A percentile compares a stretch with the other conserved stretches of the same genome.
phyloP scores from a whole-genome alignment of 768 basidiomycete species.

The Rhodosporidiobolus sp. region DNA sequence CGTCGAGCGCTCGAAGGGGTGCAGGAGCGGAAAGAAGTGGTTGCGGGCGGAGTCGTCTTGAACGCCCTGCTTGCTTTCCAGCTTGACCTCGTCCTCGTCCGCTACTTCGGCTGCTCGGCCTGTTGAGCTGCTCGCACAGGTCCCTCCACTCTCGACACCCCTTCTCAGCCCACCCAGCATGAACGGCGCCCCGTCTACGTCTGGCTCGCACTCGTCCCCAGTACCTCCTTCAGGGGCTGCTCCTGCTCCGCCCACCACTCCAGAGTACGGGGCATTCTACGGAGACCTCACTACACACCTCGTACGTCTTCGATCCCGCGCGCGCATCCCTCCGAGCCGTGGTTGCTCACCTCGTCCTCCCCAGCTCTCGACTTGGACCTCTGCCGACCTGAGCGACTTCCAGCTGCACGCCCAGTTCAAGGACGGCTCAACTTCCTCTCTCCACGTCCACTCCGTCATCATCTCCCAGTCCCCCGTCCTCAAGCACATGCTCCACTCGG shows the following conservation, averaged over 20 bases:
- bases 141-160: no score
- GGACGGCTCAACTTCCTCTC: not conserved
- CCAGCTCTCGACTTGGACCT: not conserved
- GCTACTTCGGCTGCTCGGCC: no score
- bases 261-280: not conserved
- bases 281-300: slow-evolving; percentile 14
- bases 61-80: no score
- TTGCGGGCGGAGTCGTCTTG: no score
- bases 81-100: no score
- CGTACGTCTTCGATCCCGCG: not conserved
- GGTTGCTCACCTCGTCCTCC: not conserved
- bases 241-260: no score
- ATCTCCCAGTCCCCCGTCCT: slow-evolving; percentile 14
- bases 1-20: no score
- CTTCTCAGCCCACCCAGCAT: no score
- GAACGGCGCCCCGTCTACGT: no score
- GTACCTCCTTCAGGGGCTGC: no score
- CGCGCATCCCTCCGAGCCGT: not conserved
- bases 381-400: not conserved
- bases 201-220: not conserved
- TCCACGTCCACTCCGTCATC: slow-evolving; percentile 10
- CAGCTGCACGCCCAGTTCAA: not conserved
- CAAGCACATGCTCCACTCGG: not conserved
- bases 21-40: no score
- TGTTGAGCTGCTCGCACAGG: no score